phyloP scores from a whole-genome alignment of 805 yeast species.

The Monosporozyma yasuniensis region DNA sequence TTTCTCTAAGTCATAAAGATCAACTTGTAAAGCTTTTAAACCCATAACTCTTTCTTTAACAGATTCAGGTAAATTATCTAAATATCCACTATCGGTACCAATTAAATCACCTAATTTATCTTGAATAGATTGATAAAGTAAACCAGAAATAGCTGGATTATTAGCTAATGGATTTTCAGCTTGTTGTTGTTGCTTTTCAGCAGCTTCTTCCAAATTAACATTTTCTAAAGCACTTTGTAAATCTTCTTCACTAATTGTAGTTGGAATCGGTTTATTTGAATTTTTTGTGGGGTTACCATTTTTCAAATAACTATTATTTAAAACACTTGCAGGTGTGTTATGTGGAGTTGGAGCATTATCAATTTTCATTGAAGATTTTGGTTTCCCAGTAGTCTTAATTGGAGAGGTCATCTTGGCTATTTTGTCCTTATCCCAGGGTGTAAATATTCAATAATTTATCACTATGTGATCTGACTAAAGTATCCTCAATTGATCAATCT shows the following conservation, averaged over 20 bases:
- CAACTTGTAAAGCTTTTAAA: constrained; percentile 70
- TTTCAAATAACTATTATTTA: constrained; percentile 57
- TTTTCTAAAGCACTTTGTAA: constrained; percentile 35
- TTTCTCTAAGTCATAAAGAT: constrained; percentile 75
- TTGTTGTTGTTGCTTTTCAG: too few species aligned
- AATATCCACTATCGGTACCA: constrained; percentile 82
- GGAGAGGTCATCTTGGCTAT: constrained; percentile 64
- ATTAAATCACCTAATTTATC: constrained; percentile 78
- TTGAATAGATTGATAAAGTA: constrained; percentile 76
- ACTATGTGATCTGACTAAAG: background rate
- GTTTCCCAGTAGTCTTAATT: constrained; percentile 51
- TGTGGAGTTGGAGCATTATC: constrained; percentile 97
- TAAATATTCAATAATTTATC: too few species aligned
- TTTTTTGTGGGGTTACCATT: constrained; percentile 42
- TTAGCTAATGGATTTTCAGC: constrained; percentile 33
- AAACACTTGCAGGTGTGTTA: constrained; percentile 88
- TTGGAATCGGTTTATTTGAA: constrained; percentile 33
- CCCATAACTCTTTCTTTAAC: constrained; percentile 75
- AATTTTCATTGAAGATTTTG: constrained; percentile 48
- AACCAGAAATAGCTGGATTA: constrained; percentile 44
- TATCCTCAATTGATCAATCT: too few species aligned
- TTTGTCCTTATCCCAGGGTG: background rate
- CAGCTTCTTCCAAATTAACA: background rate
- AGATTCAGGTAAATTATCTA: constrained; percentile 59
- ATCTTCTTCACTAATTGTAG: constrained; percentile 66